Evolutionary conservation across 2,329 filamentous ascomycete genomes (phyloP).

Genomic region (Epicoccum sorghinum): DNA sequence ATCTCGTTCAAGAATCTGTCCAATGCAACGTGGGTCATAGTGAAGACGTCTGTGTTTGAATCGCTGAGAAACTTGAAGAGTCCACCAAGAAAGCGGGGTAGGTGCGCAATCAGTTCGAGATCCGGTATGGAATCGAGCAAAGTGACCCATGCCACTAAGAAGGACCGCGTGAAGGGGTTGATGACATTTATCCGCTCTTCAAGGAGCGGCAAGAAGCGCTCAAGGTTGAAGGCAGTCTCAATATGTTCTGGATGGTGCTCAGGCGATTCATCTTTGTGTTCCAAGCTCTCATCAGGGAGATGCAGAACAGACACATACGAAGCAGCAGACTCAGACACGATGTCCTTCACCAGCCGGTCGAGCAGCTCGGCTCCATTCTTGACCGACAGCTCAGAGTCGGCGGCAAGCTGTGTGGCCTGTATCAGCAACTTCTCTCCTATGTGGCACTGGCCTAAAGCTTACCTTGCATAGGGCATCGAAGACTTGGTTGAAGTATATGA

Average conservation of each 20-base stretch:
- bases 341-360: constrained; percentile 93
- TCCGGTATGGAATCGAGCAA: constrained; percentile 96
- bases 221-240: constrained; percentile 89
- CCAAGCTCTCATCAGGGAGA: constrained; percentile 59
- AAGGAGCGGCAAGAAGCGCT: constrained; percentile 87
- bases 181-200: constrained; percentile 94
- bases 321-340: constrained; percentile 91
- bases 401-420: constrained; percentile 70
- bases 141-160: constrained; percentile 95
- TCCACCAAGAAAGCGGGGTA: constrained; percentile 89
- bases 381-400: constrained; percentile 93
- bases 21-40: constrained; percentile 84
- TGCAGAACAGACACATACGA: constrained; percentile 93
- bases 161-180: constrained; percentile 92
- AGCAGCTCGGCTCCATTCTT: constrained; percentile 97
- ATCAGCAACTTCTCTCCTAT: constrained; percentile 24
- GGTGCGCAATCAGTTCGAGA: constrained; percentile 87
- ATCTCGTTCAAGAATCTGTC: constrained; percentile 94
- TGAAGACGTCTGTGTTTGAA: constrained; percentile 90
- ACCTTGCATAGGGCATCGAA: constrained; percentile 98
- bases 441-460: background rate
- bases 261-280: constrained; percentile 44
- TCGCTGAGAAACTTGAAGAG: constrained; percentile 92
- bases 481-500: constrained; percentile 97
- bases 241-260: constrained; percentile 48